These are phyloP conservation scores for Phytophthora litchii DNA, from an alignment of 352 stramenopile species.

Conservation along the genomic window DNA sequence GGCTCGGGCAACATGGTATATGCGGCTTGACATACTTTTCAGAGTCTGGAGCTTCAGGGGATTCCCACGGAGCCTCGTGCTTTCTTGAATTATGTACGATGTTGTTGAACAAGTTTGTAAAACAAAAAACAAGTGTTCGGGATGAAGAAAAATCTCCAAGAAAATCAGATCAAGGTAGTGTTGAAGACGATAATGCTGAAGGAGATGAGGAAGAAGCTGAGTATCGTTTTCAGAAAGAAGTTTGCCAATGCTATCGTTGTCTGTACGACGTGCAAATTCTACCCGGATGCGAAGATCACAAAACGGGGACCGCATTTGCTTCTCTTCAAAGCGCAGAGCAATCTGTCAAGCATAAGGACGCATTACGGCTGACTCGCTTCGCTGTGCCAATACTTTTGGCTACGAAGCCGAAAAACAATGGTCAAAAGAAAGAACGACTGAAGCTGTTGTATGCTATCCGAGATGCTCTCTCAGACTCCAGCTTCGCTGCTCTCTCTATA, in stretches of 20 bases:
- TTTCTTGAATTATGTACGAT: conserved; percentile 53
- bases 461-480: conserved; percentile 41
- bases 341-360: conserved; percentile 31
- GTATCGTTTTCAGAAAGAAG: conserved; percentile 48
- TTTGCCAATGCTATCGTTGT: conserved; percentile 77
- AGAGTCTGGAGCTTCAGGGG: conserved; percentile 7
- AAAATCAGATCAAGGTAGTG: conserved; percentile 7
- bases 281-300: conserved; percentile 63
- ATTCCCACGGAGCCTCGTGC: conserved; percentile 23
- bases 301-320: conserved; percentile 45
- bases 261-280: conserved; percentile 78
- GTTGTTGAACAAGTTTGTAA: conserved; percentile 39
- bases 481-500: conserved; percentile 21
- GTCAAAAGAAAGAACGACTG: conserved; percentile 77
- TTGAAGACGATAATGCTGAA: conserved; percentile 14
- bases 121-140: conserved; percentile 18
- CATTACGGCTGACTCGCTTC: conserved; percentile 51
- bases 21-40: conserved; percentile 47
- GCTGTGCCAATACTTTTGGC: conserved; percentile 65
- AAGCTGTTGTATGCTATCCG: conserved; percentile 68
- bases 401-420: conserved; percentile 61
- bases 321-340: conserved; percentile 35
- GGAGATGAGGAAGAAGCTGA: conserved; percentile 22
- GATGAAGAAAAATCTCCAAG: conserved; percentile 5
- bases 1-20: conserved; percentile 53